Percentiles rank a stretch among this genome's conserved stretches.
Conservation (phyloP, 2,329 filamentous ascomycete genomes). For the Neopestalotiopsis rosae region DNA sequence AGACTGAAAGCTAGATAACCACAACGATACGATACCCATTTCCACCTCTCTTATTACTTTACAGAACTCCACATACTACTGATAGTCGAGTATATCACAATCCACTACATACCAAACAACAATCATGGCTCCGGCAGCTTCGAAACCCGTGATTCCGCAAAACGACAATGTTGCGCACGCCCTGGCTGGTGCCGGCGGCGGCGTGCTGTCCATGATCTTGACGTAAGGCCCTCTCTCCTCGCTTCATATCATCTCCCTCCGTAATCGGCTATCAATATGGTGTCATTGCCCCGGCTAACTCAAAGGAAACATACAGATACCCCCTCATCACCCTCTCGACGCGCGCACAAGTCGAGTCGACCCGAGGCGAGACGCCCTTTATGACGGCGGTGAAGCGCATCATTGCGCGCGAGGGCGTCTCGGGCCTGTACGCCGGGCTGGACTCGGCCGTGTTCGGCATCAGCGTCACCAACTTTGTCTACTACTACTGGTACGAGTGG, state of each 20-base stretch:
- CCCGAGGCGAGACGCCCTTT: constrained; percentile 85
- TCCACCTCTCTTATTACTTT: not conserved
- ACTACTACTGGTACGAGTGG: constrained; percentile 99
- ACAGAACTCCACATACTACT: not conserved
- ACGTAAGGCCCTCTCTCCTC: constrained; percentile 61
- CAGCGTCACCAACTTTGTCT: constrained; percentile 98
- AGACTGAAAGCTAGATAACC: constrained; percentile 1
- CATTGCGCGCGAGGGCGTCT: constrained; percentile 86
- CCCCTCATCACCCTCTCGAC: constrained; percentile 97
- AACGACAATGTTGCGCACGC: constrained; percentile 98
- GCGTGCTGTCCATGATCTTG: constrained; percentile 92
- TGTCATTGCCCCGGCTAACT: not conserved
- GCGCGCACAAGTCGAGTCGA: constrained; percentile 96
- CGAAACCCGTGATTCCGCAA: constrained; percentile 74
- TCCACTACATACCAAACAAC: not conserved
- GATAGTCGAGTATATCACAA: not conserved
- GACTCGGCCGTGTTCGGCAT: constrained; percentile 97
- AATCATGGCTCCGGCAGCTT: constrained; percentile 42
- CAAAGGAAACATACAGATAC: constrained; percentile 62
- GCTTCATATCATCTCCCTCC: not conserved
- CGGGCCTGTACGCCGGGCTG: constrained; percentile 89
- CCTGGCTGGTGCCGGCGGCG: constrained; percentile 89
- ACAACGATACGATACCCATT: not conserved
- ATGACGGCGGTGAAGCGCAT: constrained; percentile 84
- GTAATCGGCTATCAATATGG: not conserved